Evolutionary conservation across 768 basidiomycete species (phyloP), one percentile per base, ranked within the genome.

Genomic region (Pleurotus citrinopileatus): DNA sequence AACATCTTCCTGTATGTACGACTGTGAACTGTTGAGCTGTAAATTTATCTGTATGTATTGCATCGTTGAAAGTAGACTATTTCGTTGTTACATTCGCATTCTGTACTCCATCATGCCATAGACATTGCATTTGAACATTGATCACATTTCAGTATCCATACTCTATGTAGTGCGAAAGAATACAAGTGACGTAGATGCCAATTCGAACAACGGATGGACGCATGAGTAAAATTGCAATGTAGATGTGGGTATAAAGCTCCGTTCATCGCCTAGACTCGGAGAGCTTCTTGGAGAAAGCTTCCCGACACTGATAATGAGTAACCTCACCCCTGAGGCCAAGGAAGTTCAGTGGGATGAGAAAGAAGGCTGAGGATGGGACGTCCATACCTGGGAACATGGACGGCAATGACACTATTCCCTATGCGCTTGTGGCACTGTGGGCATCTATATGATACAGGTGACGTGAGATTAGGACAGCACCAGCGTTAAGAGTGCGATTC

Each of bases 351-450:
- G 26, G 17, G 43, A 29, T 10, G 17, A 28, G 19, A 25, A 27
- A 40, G 2, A 40, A 34, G n/a, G n/a, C n/a, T n/a, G n/a, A n/a
- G n/a, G 3, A 40, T 8, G 20, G 38, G 58, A 54, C 55, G 26
- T 53, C 60, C 86, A 64, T 61, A 90, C 92, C 83, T 79, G 36
- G 95, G 95, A 6, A 87, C 76, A 75, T 98, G 95, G 2, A 96
- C 91, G 0, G 94, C 93, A 60, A 98, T 95, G 28, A 95, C 94
- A 57, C 91, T 94, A 59, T 86, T 87, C 4, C 95, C 95, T 20
- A 98, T 73, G 13, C 95, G 83, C 62, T 98, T 98, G 65, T 94
- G 91, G 63, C 96, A 98, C 66, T 95, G 91, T 1, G 95, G 95
- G 61, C 95, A 98, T 70, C 94, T 96, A 59, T 38, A 36, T 43